phyloP scores from a whole-genome alignment of 805 yeast species.

The Saturnispora zaruensis region DNA sequence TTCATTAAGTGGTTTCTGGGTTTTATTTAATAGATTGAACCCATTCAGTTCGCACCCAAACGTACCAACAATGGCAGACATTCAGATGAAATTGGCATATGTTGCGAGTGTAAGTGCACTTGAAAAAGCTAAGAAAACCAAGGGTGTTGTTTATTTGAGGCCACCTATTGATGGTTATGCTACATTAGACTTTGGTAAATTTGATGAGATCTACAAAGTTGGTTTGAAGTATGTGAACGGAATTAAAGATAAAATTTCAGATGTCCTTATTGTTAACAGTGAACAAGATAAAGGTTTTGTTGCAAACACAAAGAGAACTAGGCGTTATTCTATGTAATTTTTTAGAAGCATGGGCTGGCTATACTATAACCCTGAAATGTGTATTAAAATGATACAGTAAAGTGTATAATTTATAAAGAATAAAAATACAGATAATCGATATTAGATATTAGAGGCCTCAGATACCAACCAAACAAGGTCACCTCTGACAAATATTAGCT shows the following conservation, averaged over 20 bases:
- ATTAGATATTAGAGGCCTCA: slow-evolving; percentile 24
- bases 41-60: slow-evolving; percentile 83
- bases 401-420: neutral
- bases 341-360: neutral
- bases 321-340: slow-evolving; percentile 57
- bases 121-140: slow-evolving; percentile 74
- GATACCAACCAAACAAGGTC: slow-evolving; percentile 84
- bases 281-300: slow-evolving; percentile 18
- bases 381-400: neutral
- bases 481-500: slow-evolving; percentile 95
- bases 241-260: slow-evolving; percentile 41
- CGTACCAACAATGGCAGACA: slow-evolving; percentile 91
- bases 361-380: neutral
- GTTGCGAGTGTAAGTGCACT: slow-evolving; percentile 92
- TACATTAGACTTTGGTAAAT: slow-evolving; percentile 85
- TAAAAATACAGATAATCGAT: neutral
- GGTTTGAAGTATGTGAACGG: slow-evolving; percentile 69
- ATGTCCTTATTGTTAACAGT: slow-evolving; percentile 32
- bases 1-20: slow-evolving; percentile 89
- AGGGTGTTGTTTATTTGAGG: slow-evolving; percentile 79
- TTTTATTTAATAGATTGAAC: slow-evolving; percentile 74
- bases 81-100: slow-evolving; percentile 85
- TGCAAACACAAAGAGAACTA: slow-evolving; percentile 20
- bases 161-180: slow-evolving; percentile 93
- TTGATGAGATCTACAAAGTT: slow-evolving; percentile 78